Evolutionary conservation across 805 yeast species (phyloP).

Genomic region (Schwanniomyces polymorphus): DNA sequence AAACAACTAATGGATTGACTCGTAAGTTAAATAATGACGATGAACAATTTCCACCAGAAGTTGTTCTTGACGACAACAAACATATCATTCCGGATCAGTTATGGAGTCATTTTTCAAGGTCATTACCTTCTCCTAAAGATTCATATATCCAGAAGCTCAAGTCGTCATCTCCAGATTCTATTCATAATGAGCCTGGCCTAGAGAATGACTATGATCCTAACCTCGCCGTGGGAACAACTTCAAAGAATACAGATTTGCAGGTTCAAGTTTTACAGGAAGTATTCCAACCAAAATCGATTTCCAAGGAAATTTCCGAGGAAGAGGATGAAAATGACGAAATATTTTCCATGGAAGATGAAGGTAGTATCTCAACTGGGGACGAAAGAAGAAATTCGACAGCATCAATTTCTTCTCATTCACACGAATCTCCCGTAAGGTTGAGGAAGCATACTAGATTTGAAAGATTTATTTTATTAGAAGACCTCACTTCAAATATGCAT

Average conservation of each 20-base stretch:
- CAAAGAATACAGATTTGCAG: conserved; percentile 38
- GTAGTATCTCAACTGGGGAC: conserved; percentile 13
- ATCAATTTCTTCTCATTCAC: conserved; percentile 7
- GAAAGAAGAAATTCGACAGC: conserved; percentile 6
- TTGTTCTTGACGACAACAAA: conserved; percentile 85
- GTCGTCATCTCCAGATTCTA: conserved; percentile 4
- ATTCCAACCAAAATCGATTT: conserved; percentile 22
- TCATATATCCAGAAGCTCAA: conserved; percentile 1
- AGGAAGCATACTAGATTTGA: conserved; percentile 60
- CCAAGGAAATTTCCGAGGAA: conserved; percentile 7
- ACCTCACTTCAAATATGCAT: conserved; percentile 77
- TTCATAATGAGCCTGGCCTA: not conserved
- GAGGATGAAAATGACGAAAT: conserved; percentile 28
- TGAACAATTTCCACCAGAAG: conserved; percentile 62
- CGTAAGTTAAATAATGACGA: conserved; percentile 10
- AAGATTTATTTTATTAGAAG: conserved; percentile 85
- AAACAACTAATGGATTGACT: not conserved
- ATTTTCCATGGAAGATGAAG: conserved; percentile 47
- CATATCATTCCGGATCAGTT: conserved; percentile 87
- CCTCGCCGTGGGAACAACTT: conserved; percentile 27
- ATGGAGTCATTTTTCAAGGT: conserved; percentile 58
- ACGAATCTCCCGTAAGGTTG: conserved; percentile 14
- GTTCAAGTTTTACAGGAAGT: conserved; percentile 40
- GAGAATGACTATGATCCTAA: not conserved
- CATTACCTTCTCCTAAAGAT: conserved; percentile 16